Base-by-base conservation (phyloP, 805 yeast species). In the Candida hispaniensis region DNA sequence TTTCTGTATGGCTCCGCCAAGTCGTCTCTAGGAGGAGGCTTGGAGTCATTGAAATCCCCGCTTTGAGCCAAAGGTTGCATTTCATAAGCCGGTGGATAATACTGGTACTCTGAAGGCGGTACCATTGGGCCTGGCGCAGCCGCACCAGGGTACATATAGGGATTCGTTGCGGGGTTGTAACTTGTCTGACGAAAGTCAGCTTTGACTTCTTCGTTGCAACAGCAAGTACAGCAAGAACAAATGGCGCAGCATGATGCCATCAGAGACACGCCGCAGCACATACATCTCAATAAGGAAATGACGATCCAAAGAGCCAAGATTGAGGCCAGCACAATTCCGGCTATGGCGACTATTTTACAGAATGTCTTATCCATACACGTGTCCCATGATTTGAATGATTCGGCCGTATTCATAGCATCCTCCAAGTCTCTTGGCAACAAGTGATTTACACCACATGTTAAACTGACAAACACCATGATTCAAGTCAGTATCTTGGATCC, bases 291-390 rank as follows among this genome's bases (percentile, higher is more conserved):
- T 2, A 80, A 14, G 0, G 72, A 66, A 9, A 68, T 60, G 2
- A 77, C 12, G 4, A 78, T 40, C 79, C 85, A 75, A 5, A 78
- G 33, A 0, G 53, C 57, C 30, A 27, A 15, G 2, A 80, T 45
- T 0, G 52, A 61, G 0, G 75, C 88, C 8, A 81, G 48, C 0
- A 61, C 70, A 3, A 79, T 75, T 3, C 79, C 77, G 9, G 79
- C 80, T 26, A 80, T 79, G 4, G 80, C 86, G 13, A 77, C 69
- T 39, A 79, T 70, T 50, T 80, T 81, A 56, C 93, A 81, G 29
- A 74, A 63, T 27, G 59, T 73, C 54, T 79, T 77, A 49, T 67
- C 77, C 88, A 79, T 79, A 56, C 93, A 81, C 2, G 80, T 69
- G 49, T 75, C 72, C 91, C 93, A 80, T 35, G 53, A 45, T 48